Percentiles rank a stretch among this genome's conserved stretches.
Evolutionary conservation across 2,329 filamentous ascomycete genomes (phyloP).

Genomic region (Colletotrichum cuscutae): DNA sequence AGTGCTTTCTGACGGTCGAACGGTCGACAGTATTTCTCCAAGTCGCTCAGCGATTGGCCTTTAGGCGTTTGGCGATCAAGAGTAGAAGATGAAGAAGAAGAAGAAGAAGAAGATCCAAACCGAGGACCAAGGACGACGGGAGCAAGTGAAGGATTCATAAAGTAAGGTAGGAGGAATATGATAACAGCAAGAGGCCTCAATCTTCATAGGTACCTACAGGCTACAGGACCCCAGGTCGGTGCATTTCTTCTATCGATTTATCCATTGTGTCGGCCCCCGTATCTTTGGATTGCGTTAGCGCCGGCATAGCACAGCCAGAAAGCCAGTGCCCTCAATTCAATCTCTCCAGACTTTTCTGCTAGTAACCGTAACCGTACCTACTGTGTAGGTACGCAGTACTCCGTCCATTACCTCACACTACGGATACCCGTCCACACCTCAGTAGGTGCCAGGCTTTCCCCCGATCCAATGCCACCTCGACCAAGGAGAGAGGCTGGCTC

Average conservation of each 20-base stretch:
- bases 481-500: slow-evolving; percentile 10
- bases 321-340: neutral
- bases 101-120: neutral
- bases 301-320: slow-evolving; percentile 29
- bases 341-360: neutral
- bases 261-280: slow-evolving; percentile 2
- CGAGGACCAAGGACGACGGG: neutral
- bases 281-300: slow-evolving; percentile 6
- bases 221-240: neutral
- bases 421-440: no score
- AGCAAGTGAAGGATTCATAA: neutral
- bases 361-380: neutral
- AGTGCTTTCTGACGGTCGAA: slow-evolving; percentile 18
- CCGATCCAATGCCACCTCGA: slow-evolving; percentile 21
- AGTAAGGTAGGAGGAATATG: neutral
- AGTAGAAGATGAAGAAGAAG: neutral
- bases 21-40: neutral
- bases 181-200: slow-evolving; percentile 7
- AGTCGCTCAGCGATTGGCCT: neutral
- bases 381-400: no score
- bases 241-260: neutral
- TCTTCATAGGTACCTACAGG: no score
- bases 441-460: neutral
- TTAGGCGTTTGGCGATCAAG: neutral
- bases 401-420: neutral